A percentile compares a stretch with the other conserved stretches of the same genome.
phyloP scores from a whole-genome alignment of 495 filamentous ascomycete genomes.

The Cercophora samala region DNA sequence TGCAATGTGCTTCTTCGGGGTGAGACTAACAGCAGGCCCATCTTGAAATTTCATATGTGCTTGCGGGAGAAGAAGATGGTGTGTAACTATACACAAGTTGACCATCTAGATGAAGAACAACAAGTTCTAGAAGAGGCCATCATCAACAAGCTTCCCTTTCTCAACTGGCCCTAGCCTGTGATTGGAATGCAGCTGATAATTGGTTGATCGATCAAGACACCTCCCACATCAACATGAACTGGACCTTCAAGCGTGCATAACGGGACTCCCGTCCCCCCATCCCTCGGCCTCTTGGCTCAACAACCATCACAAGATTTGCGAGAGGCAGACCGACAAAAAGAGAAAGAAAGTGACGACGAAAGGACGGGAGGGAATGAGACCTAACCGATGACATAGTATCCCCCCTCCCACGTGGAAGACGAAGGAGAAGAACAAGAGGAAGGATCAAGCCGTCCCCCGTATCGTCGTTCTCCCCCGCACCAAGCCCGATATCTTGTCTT shows the following conservation, averaged over 20 bases:
- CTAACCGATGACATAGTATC: background rate
- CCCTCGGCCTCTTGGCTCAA: background rate
- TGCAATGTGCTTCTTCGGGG: background rate
- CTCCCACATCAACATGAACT: background rate
- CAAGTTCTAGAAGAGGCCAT: background rate
- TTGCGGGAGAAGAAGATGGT: background rate
- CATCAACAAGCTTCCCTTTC: background rate
- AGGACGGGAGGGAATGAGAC: background rate
- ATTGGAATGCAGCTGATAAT: background rate
- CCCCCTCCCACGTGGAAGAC: background rate
- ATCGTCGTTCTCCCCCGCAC: background rate
- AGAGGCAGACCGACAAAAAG: background rate
- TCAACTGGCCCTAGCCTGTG: background rate
- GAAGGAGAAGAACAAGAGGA: background rate
- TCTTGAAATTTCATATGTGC: background rate
- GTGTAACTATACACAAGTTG: background rate
- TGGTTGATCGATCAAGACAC: background rate
- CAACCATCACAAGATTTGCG: background rate
- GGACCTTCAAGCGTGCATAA: background rate
- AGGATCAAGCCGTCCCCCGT: background rate
- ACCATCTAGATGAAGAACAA: background rate
- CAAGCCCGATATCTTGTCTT: background rate
- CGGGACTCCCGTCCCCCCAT: background rate
- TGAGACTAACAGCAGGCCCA: background rate
- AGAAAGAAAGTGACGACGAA: background rate